These are phyloP conservation scores for Acer yangbiense DNA, from an alignment of 345 rosid genomes.

Conservation along the genomic window DNA sequence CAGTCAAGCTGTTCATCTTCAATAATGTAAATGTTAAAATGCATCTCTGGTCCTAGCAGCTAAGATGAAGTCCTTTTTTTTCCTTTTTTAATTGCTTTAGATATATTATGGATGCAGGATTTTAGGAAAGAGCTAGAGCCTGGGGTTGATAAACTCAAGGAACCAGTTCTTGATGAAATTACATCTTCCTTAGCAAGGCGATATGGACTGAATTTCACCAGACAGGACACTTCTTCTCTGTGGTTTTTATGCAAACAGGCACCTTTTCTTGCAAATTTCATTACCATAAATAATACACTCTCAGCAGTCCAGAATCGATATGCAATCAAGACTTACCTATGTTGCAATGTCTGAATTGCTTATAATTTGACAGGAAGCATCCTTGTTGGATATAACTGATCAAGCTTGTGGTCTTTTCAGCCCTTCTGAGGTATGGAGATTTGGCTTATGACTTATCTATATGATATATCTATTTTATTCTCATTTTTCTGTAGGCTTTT, in stretches of 20 bases:
- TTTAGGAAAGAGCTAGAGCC: constrained; percentile 65
- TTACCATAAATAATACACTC: neutral
- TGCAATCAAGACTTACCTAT: neutral
- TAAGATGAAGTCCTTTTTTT: neutral
- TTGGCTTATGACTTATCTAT: neutral
- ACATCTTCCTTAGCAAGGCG: constrained; percentile 61
- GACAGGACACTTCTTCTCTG: constrained; percentile 76
- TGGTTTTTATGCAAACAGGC: constrained; percentile 99
- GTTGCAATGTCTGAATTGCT: neutral
- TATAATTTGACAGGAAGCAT: constrained; percentile 73
- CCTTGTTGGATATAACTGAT: constrained; percentile 75
- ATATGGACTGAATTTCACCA: constrained; percentile 61
- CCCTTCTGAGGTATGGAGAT: constrained; percentile 63
- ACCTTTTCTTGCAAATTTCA: constrained; percentile 13
- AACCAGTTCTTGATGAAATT: constrained; percentile 78
- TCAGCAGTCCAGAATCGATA: neutral
- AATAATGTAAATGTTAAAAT: neutral
- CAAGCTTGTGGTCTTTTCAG: constrained; percentile 89
- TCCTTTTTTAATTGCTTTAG: constrained; percentile 13
- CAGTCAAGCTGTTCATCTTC: neutral
- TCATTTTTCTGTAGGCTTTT: neutral
- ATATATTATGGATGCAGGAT: constrained; percentile 42
- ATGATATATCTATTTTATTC: neutral
- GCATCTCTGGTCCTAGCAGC: neutral
- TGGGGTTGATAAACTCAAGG: constrained; percentile 75